Conservation (phyloP, 495 filamentous ascomycete species). For the Penicillium longicatenatum region DNA sequence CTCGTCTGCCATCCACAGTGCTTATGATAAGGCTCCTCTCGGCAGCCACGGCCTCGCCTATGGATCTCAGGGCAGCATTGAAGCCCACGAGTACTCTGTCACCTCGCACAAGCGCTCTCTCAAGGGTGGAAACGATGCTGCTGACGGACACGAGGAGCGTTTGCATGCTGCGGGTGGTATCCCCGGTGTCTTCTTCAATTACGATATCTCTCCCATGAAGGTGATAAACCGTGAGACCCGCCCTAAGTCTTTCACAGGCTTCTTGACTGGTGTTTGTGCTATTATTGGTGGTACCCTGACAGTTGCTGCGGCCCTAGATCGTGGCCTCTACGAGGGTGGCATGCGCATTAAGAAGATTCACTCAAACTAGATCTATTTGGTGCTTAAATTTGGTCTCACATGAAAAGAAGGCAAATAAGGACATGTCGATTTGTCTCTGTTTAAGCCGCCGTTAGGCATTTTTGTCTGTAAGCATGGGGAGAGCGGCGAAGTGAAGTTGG, state of each 20-base stretch:
- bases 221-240: slow-evolving; percentile 95
- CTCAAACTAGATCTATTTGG: slow-evolving; percentile 29
- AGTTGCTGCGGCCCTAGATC: slow-evolving; percentile 90
- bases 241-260: slow-evolving; percentile 82
- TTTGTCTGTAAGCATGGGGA: slow-evolving; percentile 9
- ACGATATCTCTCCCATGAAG: slow-evolving; percentile 99
- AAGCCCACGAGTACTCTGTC: slow-evolving; percentile 97
- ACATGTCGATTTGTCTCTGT: slow-evolving; percentile 1
- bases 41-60: slow-evolving; percentile 61
- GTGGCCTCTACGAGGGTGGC: slow-evolving; percentile 86
- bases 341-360: slow-evolving; percentile 87
- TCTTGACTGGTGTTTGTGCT: slow-evolving; percentile 91
- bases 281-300: slow-evolving; percentile 94
- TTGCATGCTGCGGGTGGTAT: slow-evolving; percentile 88
- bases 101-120: slow-evolving; percentile 92
- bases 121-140: slow-evolving; percentile 74
- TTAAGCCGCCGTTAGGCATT: slow-evolving; percentile 1
- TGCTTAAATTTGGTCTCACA: neutral
- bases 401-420: neutral
- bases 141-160: slow-evolving; percentile 86
- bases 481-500: slow-evolving; percentile 17
- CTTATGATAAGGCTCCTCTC: slow-evolving; percentile 57
- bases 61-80: slow-evolving; percentile 73
- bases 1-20: slow-evolving; percentile 46
- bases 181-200: slow-evolving; percentile 97